Evolutionary conservation across 495 filamentous ascomycete genomes (phyloP), one percentile per base, ranked within the genome.

Genomic region (Glonium stellatum): DNA sequence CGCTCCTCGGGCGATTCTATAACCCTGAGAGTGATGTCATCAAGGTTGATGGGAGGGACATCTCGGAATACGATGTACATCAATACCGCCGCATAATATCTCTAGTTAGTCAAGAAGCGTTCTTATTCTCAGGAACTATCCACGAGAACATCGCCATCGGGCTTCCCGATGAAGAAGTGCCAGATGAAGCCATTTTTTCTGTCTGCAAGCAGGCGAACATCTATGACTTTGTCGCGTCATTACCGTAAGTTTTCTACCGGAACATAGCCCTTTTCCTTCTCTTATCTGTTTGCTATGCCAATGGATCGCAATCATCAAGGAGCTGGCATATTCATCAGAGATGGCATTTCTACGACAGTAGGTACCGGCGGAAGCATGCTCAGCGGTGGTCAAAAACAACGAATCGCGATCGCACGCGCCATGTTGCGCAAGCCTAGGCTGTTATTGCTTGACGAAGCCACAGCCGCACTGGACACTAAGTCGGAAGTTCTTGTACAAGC

Each of bases 131-230:
- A 65, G 66, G 60, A 18, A 79, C 76, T 0, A 75, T 84, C 46
- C 76, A 76, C 21, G 80, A 86, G 35, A 88, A 88, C 59, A 76
- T 87, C 39, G 68, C 80, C 5, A 75, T 86, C 0, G 83, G 74
- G 18, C 78, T 78, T 11, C 80, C 82, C 51, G 37, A 36, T 6
- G 80, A 84, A 8, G 79, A 86, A 48, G 80, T 88, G 18, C 70
- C 82, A 0, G 88, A 95, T 41, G 86, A 84, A 39, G 78, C 78
- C 4, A 79, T 96, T 31, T 76, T 85, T 52, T 79, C 85, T 62
- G 89, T 87, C 12, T 93, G 89, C 77, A 85, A 84, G 59, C 86
- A 92, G 68, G 90, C 90, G 46, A 96, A 95, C 66, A 96, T 96
- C 66, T 89, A 90, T 70, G 89, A 93, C 66, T 95, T 95, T 72